Conservation (phyloP, 768 basidiomycete genomes). For the Suillus luteus region DNA sequence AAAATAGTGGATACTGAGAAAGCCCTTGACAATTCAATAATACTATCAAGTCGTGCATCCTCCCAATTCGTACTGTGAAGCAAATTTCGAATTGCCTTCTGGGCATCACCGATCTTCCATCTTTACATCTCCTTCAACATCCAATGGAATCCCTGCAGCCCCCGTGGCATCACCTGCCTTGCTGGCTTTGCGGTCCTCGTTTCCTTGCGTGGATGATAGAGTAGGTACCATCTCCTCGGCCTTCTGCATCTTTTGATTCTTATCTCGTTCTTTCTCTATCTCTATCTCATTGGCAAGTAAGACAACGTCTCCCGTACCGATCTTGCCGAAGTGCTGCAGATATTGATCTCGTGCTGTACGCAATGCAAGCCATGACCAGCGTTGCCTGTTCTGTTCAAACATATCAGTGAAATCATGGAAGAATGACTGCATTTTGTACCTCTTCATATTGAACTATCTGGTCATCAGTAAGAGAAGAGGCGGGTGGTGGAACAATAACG, state of each 20-base stretch:
- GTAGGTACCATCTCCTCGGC: constrained; percentile 24
- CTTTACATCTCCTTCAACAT: constrained; percentile 48
- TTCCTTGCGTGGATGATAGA: constrained; percentile 23
- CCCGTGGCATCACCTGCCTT: constrained; percentile 23
- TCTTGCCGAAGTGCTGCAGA: constrained; percentile 78
- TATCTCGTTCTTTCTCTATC: constrained; percentile 35
- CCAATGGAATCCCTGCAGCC: constrained; percentile 22
- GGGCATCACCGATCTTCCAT: constrained; percentile 44
- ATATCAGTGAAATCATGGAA: constrained; percentile 18
- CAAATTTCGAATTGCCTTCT: constrained; percentile 9
- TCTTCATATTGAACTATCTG: constrained; percentile 64
- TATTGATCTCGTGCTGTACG: constrained; percentile 74
- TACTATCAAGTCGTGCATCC: not conserved
- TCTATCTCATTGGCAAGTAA: constrained; percentile 42
- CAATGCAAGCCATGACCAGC: constrained; percentile 80
- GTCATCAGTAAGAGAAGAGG: constrained; percentile 41
- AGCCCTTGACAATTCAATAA: not conserved
- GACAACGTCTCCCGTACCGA: constrained; percentile 75
- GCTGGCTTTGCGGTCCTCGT: constrained; percentile 33
- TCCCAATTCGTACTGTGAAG: constrained; percentile 5
- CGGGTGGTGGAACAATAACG: constrained; percentile 25
- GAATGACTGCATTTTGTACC: constrained; percentile 37
- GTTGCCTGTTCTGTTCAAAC: constrained; percentile 63
- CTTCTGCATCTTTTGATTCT: constrained; percentile 32
- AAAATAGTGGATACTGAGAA: not conserved